Base-by-base conservation (phyloP, 106 monocot species). In the Acorus calamus region DNA sequence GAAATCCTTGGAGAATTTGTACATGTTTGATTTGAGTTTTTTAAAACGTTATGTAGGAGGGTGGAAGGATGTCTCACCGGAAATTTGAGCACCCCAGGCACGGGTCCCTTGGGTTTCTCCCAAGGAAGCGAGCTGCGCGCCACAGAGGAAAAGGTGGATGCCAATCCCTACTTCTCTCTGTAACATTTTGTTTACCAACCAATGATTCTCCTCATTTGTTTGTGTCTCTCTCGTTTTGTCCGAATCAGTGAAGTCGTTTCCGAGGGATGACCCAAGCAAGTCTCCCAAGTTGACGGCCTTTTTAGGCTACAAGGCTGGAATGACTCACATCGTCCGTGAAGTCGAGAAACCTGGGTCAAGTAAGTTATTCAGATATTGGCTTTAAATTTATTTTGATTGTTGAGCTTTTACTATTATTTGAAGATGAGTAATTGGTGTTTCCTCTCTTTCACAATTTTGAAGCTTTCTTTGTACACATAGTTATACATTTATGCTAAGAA, bases 21-120 rank as follows among this genome's bases (percentile, higher is more conserved):
- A 28, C 28, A 28, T 28, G 28, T 28, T 28, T 28, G 28, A 28
- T 28, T 28, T 28, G 1, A 28, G 28, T 28, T 28, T 28, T 28
- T 28, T 28, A 28, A 28, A 28, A 28, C 28, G 28, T 28, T 28
- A 28, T 28, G 28, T 28, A 28, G 28, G 28, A 28, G 28, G 28
- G 28, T 28, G 9, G 46, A 11, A 66, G 56, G 75, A 91, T 91
- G 90, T 91, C 90, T 6, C 90, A 91, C 64, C 47, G 90, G 68
- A 91, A 91, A 83, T 91, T 91, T 50, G 90, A 91, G 83, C 90
- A 91, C 78, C 90, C 90, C 13, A 75, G 90, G 68, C 90, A 91
- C 47, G 90, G 90, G 2, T 91, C 90, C 66, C 90, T 91, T 52
- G 89, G 89, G 50, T 90, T 90, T 52, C 89, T 90, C 47, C 89